Conservation (phyloP, 148 eudicot species). For the Spergularia bocconei region DNA sequence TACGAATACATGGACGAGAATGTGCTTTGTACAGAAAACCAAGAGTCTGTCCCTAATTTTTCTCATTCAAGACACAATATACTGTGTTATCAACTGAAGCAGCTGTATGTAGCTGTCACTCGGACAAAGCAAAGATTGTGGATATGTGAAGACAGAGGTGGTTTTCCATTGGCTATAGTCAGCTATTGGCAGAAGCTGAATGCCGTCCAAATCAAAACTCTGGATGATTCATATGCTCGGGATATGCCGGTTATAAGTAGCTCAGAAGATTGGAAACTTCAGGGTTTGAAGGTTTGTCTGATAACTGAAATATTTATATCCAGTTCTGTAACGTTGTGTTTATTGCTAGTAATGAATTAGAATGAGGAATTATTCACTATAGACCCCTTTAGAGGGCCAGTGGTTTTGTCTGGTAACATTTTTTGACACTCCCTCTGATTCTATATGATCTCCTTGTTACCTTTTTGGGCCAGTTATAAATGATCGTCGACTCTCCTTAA, state of each 20-base stretch:
- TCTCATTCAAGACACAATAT: conserved; percentile 23
- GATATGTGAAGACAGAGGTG: conserved; percentile 60
- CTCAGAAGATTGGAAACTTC: conserved; percentile 53
- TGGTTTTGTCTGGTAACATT: too few species aligned
- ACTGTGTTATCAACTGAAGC: conserved; percentile 50
- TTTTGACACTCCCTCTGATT: too few species aligned
- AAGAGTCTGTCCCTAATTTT: conserved; percentile 27
- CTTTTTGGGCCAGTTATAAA: too few species aligned
- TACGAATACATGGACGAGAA: conserved; percentile 46
- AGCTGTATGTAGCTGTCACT: conserved; percentile 71
- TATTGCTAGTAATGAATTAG: not conserved
- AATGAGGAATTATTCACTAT: not conserved
- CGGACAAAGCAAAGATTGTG: conserved; percentile 73
- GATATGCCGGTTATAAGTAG: conserved; percentile 68
- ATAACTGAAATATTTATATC: not conserved
- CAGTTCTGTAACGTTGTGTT: not conserved
- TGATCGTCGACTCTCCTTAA: too few species aligned
- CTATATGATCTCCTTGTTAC: too few species aligned
- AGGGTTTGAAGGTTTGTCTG: conserved; percentile 35
- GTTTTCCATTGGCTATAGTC: conserved; percentile 52
- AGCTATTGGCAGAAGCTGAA: conserved; percentile 58
- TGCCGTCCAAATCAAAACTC: conserved; percentile 41
- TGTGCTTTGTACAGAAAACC: conserved; percentile 22
- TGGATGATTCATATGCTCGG: conserved; percentile 53
- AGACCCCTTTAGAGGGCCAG: too few species aligned